These are phyloP conservation scores for Aspergillus puulaauensis DNA, from an alignment of 2,329 filamentous ascomycete genomes.

Conservation along the genomic window DNA sequence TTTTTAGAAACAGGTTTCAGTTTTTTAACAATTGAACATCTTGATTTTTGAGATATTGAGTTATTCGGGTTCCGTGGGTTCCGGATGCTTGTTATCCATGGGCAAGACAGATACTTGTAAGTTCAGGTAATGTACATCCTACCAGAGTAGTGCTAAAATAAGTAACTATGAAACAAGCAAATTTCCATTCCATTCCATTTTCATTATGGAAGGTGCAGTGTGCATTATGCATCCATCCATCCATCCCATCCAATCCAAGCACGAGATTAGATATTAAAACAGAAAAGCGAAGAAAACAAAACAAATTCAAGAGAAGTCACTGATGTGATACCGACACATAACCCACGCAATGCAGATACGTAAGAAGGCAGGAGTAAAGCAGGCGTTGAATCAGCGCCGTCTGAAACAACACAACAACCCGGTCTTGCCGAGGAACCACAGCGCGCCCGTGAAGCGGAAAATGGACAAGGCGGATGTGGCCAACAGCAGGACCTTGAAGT, in stretches of 20 bases:
- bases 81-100: no score
- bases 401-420: constrained; percentile 82
- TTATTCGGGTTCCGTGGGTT: no score
- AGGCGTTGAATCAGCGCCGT: constrained; percentile 55
- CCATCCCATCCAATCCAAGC: not conserved
- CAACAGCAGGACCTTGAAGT: constrained; percentile 91
- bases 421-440: not conserved
- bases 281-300: not conserved
- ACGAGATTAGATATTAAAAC: not conserved
- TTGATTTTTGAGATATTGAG: no score
- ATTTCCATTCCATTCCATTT: not conserved
- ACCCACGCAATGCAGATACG: not conserved
- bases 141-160: not conserved
- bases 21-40: no score
- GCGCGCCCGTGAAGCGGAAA: constrained; percentile 87
- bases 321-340: not conserved
- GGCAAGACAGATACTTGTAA: no score
- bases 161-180: not conserved
- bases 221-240: not conserved
- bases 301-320: not conserved
- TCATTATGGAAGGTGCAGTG: not conserved
- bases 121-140: not conserved
- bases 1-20: no score
- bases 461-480: constrained; percentile 80
- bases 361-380: not conserved